phyloP scores from a whole-genome alignment of 208 protist species.

The Trypanosomatidae sp. region DNA sequence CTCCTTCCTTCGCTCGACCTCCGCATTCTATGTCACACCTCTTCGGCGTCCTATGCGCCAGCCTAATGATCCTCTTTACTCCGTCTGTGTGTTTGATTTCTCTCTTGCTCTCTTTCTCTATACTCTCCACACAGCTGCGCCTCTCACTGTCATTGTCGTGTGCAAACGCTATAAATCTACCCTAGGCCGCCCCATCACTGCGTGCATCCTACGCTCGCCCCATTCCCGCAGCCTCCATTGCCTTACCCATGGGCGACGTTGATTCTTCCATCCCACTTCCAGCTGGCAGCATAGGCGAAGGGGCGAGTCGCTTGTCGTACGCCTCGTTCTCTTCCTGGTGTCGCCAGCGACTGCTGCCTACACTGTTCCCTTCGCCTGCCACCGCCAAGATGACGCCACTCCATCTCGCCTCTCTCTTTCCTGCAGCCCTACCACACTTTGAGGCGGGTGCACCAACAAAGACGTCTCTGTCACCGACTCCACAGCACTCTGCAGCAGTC shows the following conservation, averaged over 20 bases:
- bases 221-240: neutral
- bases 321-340: conserved; percentile 7
- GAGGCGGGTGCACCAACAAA: neutral
- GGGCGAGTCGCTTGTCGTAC: conserved; percentile 1
- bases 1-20: neutral
- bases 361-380: conserved; percentile 5
- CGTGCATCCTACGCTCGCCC: neutral
- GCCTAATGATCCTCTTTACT: neutral
- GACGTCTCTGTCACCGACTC: neutral
- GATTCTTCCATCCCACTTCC: neutral
- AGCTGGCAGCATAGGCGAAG: neutral
- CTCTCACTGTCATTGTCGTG: neutral
- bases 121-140: neutral
- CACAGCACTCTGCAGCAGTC: neutral
- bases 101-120: no score
- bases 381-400: neutral
- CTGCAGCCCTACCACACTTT: neutral
- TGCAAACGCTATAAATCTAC: neutral
- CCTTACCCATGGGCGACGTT: neutral
- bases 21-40: neutral
- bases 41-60: neutral
- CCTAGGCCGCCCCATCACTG: neutral
- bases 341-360: conserved; percentile 7
- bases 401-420: neutral
- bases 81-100: neutral